Evolutionary conservation across 2,329 filamentous ascomycete genomes (phyloP).

Genomic region (Pseudogymnoascus pannorum): DNA sequence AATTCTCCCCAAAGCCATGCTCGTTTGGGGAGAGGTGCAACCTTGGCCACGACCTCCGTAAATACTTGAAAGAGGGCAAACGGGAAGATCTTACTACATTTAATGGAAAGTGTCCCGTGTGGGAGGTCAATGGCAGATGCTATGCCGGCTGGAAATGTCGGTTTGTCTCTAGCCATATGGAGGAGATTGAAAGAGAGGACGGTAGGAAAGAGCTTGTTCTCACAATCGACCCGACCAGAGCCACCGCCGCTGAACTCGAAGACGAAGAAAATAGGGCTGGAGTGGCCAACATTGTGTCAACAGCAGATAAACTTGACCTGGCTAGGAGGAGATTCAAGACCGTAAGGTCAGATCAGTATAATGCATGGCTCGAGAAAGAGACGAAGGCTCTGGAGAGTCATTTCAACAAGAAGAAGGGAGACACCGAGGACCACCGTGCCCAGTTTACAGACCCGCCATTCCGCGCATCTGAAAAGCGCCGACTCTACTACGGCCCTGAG

Average conservation of each 20-base stretch:
- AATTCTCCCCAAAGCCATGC: slow-evolving; percentile 77
- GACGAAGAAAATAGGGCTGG: slow-evolving; percentile 47
- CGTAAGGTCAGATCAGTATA: slow-evolving; percentile 67
- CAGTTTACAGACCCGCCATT: slow-evolving; percentile 80
- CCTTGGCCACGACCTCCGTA: slow-evolving; percentile 74
- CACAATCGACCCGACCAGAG: slow-evolving; percentile 35
- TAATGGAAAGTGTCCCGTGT: slow-evolving; percentile 73
- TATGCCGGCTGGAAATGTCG: slow-evolving; percentile 89
- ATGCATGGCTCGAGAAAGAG: slow-evolving; percentile 69
- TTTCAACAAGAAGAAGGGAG: slow-evolving; percentile 36
- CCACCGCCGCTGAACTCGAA: slow-evolving; percentile 18
- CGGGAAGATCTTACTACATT: slow-evolving; percentile 72
- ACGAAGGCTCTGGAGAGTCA: slow-evolving; percentile 42
- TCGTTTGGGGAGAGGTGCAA: slow-evolving; percentile 74
- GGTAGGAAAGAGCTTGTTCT: slow-evolving; percentile 77
- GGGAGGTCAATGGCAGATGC: slow-evolving; percentile 67
- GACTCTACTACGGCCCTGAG: slow-evolving; percentile 87
- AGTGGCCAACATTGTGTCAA: slow-evolving; percentile 67
- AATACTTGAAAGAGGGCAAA: slow-evolving; percentile 76
- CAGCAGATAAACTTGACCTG: slow-evolving; percentile 65
- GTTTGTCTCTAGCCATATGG: slow-evolving; percentile 79
- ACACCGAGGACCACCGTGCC: slow-evolving; percentile 66
- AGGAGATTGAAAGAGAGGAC: slow-evolving; percentile 69
- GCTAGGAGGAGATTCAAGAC: slow-evolving; percentile 64
- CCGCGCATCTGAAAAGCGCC: slow-evolving; percentile 85